These are phyloP conservation scores for Neofusicoccum ribis DNA, from an alignment of 2,329 filamentous ascomycete genomes.

Conservation along the genomic window DNA sequence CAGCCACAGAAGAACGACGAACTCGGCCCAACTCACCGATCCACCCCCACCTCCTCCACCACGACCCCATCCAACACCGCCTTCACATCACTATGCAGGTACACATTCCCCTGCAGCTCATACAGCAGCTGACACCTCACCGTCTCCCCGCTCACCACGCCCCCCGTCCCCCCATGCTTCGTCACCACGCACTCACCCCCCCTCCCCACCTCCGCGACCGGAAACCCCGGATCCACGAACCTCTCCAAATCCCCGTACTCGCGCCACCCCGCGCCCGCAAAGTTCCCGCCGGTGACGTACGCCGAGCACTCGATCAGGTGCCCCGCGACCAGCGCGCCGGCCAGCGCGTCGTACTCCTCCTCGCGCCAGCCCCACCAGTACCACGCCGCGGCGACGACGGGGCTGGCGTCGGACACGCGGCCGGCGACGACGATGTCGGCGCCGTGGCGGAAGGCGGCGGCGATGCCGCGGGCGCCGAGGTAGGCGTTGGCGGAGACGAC, in stretches of 20 bases:
- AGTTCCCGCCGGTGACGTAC: slow-evolving; percentile 58
- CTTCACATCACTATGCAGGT: slow-evolving; percentile 49
- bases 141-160: slow-evolving; percentile 36
- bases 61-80: slow-evolving; percentile 39
- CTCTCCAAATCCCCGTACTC: slow-evolving; percentile 41
- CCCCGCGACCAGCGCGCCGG: slow-evolving; percentile 52
- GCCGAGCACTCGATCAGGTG: slow-evolving; percentile 57
- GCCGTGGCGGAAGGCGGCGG: slow-evolving; percentile 31
- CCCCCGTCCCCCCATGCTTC: slow-evolving; percentile 42
- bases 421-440: slow-evolving; percentile 38
- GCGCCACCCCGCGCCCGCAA: slow-evolving; percentile 41
- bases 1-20: too few relatives aligned
- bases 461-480: slow-evolving; percentile 47
- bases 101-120: slow-evolving; percentile 48
- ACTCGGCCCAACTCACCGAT: slow-evolving; percentile 23
- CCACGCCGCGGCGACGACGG: slow-evolving; percentile 57
- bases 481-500: slow-evolving; percentile 46
- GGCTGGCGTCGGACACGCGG: slow-evolving; percentile 36
- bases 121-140: slow-evolving; percentile 47
- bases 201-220: slow-evolving; percentile 51
- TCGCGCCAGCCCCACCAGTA: slow-evolving; percentile 58
- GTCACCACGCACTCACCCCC: slow-evolving; percentile 51
- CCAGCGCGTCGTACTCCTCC: slow-evolving; percentile 51
- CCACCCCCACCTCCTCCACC: slow-evolving; percentile 33
- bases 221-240: slow-evolving; percentile 48